Evolutionary conservation across 441 rosid genomes (phyloP), one percentile per base, ranked within the genome.

Genomic region (Theobroma grandiflorum): DNA sequence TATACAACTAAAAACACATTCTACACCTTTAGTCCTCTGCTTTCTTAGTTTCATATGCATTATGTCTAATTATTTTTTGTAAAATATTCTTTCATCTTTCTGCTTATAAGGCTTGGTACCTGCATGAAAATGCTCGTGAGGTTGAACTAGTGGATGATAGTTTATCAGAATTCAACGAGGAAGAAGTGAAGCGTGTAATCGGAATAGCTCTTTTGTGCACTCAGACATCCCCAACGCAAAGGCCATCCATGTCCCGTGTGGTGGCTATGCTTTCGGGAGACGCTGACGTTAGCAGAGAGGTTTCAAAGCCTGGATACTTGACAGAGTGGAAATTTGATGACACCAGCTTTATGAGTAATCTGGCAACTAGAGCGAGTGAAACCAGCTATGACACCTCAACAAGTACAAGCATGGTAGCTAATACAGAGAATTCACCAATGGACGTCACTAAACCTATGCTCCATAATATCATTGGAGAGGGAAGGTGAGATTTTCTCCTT

Each of bases 231-330:
- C 93, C 88, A 47, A 33, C 38, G 5, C 63, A 70, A 3, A 75
- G 98, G 33, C 98, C 97, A 52, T 59, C 94, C 6, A 92, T 95
- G 95, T 91, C 97, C 0, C 88, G 91, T 26, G 95, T 90, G 35
- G 88, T 92, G 49, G 92, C 91, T 2, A 92, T 93, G 98, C 86
- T 95, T 37, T 84, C 84, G 0, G 95, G 97, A 45, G 85, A 93
- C 75, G 80, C 83, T 42, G 97, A 95, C 77, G 86, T 92, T 37
- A 72, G 82, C 22, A 76, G 65, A 38, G 90, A 83, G 4, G 81
- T 81, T 68, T 65, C 88, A 0, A 88, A 81, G 86, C 98, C 99
- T 15, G 93, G 93, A 35, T 88, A 92, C 81, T 53, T 92, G 79
- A 81, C 89, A 12, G 88, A 74, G 59, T 88, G 86, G 91, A 87